Base-by-base conservation (phyloP, 129 eudicot genomes). In the Artemisia tridentata region DNA sequence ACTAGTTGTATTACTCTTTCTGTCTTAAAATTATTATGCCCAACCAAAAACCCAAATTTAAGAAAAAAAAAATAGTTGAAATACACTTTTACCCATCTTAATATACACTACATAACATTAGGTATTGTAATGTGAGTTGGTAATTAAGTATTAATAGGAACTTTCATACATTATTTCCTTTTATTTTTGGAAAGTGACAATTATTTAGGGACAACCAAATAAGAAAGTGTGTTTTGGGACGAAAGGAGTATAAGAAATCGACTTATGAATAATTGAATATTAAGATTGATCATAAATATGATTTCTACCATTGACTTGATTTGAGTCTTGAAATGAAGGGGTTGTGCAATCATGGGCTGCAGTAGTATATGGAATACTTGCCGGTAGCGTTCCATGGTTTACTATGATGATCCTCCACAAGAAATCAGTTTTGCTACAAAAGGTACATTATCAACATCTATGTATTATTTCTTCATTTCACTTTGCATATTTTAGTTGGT, bases 301-400 rank as follows among this genome's bases (percentile, higher is more conserved):
- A n/a, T 50, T 11, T 8, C 14, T 20, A 12, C 13, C 15, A 65
- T 47, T 50, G 49, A 68, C 58, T 47, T 15, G 8, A 11, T 51
- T 29, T 57, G 57, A 34, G 25, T 62, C 34, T 62, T 62, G 25
- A 34, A 43, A 25, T 18, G 73, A 75, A 88, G 96, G 96, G 15
- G 85, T 89, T 78, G 96, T 89, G 65, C 92, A 86, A 71, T 78
- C 96, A 25, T 89, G 96, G 96, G 96, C 92, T 1, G 96, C 92
- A 11, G 84, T 89, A 14, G 80, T 86, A 29, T 77, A 81, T 76
- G 96, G 96, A 41, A 74, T 86, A 55, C 83, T 86, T 47, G 65
- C 92, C 4, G 96, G 96, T 15, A 86, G 90, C 75, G 66, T 89
- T 65, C 96, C 96, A 47, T 89, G 96, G 92, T 82, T 77, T 79